phyloP scores from a whole-genome alignment of 2,329 filamentous ascomycete species.

The Fusarium sp. region DNA sequence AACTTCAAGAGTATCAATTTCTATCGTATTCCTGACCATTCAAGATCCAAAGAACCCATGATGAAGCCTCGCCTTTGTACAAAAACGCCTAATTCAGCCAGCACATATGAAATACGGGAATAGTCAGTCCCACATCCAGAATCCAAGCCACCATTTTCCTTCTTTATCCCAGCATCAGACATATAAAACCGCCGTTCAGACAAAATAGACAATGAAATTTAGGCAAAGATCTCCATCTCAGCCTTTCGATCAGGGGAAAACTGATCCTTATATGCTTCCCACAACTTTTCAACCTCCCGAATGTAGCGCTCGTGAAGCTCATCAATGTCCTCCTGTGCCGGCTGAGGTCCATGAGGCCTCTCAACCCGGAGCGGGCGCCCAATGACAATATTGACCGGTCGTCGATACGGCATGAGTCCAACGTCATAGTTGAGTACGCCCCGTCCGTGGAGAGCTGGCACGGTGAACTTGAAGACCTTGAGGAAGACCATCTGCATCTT shows the following conservation, averaged over 20 bases:
- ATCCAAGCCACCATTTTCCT: background rate
- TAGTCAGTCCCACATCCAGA: background rate
- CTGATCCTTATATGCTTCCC: slow-evolving; percentile 82
- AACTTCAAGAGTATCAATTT: background rate
- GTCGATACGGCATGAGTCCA: slow-evolving; percentile 92
- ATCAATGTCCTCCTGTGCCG: slow-evolving; percentile 82
- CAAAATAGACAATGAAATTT: background rate
- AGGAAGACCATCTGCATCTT: slow-evolving; percentile 86
- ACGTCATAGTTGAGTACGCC: slow-evolving; percentile 99
- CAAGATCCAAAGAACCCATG: background rate
- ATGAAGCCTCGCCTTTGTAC: background rate
- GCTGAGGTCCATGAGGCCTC: slow-evolving; percentile 66
- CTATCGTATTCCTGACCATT: background rate
- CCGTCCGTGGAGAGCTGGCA: slow-evolving; percentile 89
- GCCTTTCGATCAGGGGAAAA: slow-evolving; percentile 73
- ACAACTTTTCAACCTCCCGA: slow-evolving; percentile 77
- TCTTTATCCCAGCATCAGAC: background rate
- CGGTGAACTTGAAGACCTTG: slow-evolving; percentile 88
- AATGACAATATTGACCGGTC: slow-evolving; percentile 89
- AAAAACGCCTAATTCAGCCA: slow-evolving; percentile 3
- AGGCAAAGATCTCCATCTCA: slow-evolving; percentile 77
- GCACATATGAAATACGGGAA: slow-evolving; percentile 8
- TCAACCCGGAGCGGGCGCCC: slow-evolving; percentile 82
- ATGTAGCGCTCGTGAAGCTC: slow-evolving; percentile 84
- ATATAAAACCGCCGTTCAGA: background rate